Evolutionary conservation across 345 rosid genomes (phyloP), one percentile per base, ranked within the genome.

Genomic region (Gossypium turneri): DNA sequence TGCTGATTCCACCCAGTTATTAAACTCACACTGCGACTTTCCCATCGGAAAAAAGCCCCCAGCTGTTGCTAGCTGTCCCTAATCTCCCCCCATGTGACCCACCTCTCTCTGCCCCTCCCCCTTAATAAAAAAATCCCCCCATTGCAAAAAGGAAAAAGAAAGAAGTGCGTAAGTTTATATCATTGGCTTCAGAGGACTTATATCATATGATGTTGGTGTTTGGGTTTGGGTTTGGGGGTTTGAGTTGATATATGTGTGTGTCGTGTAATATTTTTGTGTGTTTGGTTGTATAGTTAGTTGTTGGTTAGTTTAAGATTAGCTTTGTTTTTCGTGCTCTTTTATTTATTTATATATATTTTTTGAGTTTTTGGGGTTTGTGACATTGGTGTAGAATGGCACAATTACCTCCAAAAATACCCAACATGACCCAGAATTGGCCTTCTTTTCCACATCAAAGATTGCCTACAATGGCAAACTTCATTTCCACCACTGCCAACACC

Each of bases 21-120:
- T 53, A 64, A 69, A 67, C 76, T 24, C 59, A 7, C 44, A 43
- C 74, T 73, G 73, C 64, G 78, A 79, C 79, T 77, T 79, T 51
- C 73, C 79, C 63, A 47, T 67, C 69, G 10, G 80, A 17, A 16
- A 8, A 59, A 72, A 17, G 2, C 38, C 13, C 79, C 77, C 83
- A 87, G 88, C 88, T 87, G 90, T 85, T 74, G 87, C 90, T 80
- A 87, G 90, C 90, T 87, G 90, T 87, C 84, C 75, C 77, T 67
- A 70, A 75, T 73, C 76, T 63, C 64, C 22, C 70, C 59, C 90
- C 86, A 84, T 83, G 88, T 85, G 88, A 80, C 82, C 85, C 81
- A 63, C 81, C 75, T 12, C 58, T 2, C 22, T 4, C 41, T 34
- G 41, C 56, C 52, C 43, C 56, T 48, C 38, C 29, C 29, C 76